These are phyloP conservation scores for Ophiostoma triangulosporum DNA, from an alignment of 2,329 filamentous ascomycete genomes.

Conservation along the genomic window DNA sequence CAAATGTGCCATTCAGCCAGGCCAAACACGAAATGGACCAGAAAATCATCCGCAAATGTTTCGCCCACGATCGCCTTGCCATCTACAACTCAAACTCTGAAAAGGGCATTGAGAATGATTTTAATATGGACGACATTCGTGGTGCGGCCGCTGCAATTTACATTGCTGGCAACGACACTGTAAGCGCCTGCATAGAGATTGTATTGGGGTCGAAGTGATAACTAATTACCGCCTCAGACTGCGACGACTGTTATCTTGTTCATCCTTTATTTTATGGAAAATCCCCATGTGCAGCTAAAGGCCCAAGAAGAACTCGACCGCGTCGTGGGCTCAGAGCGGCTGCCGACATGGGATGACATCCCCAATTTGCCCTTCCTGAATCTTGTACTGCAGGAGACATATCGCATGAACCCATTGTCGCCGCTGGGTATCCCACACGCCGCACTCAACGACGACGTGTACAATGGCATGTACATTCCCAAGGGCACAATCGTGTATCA, in stretches of 20 bases:
- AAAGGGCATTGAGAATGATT: constrained; percentile 13
- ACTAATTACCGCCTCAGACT: constrained; percentile 13
- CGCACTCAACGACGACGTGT: constrained; percentile 27
- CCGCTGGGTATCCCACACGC: constrained; percentile 27
- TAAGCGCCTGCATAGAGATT: neutral
- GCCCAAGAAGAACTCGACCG: constrained; percentile 28
- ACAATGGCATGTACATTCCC: constrained; percentile 18
- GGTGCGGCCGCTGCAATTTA: constrained; percentile 25
- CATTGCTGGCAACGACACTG: constrained; percentile 30
- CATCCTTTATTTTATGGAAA: constrained; percentile 32
- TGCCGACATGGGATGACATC: constrained; percentile 25
- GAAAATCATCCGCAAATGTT: constrained; percentile 12
- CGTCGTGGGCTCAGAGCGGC: constrained; percentile 25
- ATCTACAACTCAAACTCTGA: neutral
- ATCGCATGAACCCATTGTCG: constrained; percentile 30
- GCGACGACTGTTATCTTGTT: constrained; percentile 28
- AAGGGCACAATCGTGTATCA: constrained; percentile 27
- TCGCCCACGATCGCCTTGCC: neutral
- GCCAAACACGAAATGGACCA: neutral
- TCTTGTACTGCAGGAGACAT: constrained; percentile 29
- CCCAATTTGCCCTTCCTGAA: constrained; percentile 28
- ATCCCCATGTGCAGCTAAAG: constrained; percentile 27
- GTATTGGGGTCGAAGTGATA: neutral
- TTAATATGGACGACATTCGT: constrained; percentile 21
- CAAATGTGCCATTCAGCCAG: neutral